Evolutionary conservation across 176 grass and related monocot genomes (phyloP), one percentile per base, ranked within the genome.

Genomic region (Tillandsia leiboldiana): DNA sequence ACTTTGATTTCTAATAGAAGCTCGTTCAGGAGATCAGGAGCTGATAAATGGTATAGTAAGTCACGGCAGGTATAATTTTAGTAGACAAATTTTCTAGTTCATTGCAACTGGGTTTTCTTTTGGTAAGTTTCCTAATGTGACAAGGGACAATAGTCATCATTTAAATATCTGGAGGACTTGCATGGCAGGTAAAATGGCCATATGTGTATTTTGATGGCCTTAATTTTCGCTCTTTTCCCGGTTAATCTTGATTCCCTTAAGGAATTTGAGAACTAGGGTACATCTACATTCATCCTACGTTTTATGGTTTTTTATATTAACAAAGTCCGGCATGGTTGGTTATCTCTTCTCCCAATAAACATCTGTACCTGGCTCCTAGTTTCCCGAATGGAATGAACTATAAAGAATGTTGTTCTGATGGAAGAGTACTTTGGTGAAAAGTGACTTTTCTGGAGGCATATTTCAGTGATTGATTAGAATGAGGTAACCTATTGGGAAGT

Each of bases 381-480:
- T 69, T 48, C 54, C 75, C 50, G 10, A 26, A 69, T 17, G 51
- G 62, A 56, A 70, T 26, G 53, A 29, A 51, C 59, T 74, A 33
- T 86, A 59, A 53, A 59, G 62, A 69, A 74, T 75, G 51, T 48
- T 86, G 71, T 42, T 15, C 48, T 70, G 53, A 73, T 17, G 28
- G 47, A 78, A 70, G 64, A 73, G 69, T 66, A 77, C 74, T 86
- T 33, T 74, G 73, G 64, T 61, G 51, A 61, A 79, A 86, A 65
- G 65, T 18, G 78, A 66, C 79, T 78, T 86, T 69, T 78, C 63
- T 78, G 81, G 70, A 78, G 65, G 71, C 70, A 75, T 57, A 53
- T 22, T 83, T 59, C 71, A 26, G 50, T 51, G 51, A 66, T 47
- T 85, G 22, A 42, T 48, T 57, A 22, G 50, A 6, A 17, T 57